A percentile compares a stretch with the other conserved stretches of the same genome.
Conservation (phyloP, 1,284 basidiomycete species). For the Rhodotorula sp. region DNA sequence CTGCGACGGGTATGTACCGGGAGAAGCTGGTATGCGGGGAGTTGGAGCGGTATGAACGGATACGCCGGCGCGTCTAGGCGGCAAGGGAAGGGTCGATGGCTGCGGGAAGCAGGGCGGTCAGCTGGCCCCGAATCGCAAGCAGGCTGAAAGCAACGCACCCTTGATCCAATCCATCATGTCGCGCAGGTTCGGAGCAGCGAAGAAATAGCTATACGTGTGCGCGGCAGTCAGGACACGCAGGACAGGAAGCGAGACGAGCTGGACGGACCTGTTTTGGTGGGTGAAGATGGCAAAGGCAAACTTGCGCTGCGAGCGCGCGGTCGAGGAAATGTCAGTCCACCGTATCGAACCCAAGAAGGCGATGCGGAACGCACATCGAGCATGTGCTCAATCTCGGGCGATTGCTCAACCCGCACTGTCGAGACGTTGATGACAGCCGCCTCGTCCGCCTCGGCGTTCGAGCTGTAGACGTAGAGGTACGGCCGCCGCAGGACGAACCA, state of each 20-base stretch:
- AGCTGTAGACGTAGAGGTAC: slow-evolving; percentile 82
- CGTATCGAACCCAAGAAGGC: no score
- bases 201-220: slow-evolving; percentile 34
- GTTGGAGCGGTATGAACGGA: neutral
- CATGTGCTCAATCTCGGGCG: slow-evolving; percentile 80
- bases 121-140: no score
- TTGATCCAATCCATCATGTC: slow-evolving; percentile 43
- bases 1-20: neutral
- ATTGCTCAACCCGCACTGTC: slow-evolving; percentile 81
- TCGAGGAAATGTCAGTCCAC: neutral
- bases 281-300: slow-evolving; percentile 46
- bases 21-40: neutral
- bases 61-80: neutral
- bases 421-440: slow-evolving; percentile 74
- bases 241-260: no score
- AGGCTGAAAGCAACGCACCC: neutral
- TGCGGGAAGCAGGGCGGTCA: neutral
- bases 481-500: slow-evolving; percentile 91
- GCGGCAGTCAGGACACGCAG: no score
- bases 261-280: slow-evolving; percentile 35
- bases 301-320: slow-evolving; percentile 31
- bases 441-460: slow-evolving; percentile 79
- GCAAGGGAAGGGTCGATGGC: slow-evolving; percentile 33
- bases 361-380: slow-evolving; percentile 68
- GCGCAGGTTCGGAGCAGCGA: slow-evolving; percentile 24